A percentile compares a stretch with the other conserved stretches of the same genome.
Evolutionary conservation across 257 asterid genomes (phyloP).

Genomic region (Catharanthus roseus): DNA sequence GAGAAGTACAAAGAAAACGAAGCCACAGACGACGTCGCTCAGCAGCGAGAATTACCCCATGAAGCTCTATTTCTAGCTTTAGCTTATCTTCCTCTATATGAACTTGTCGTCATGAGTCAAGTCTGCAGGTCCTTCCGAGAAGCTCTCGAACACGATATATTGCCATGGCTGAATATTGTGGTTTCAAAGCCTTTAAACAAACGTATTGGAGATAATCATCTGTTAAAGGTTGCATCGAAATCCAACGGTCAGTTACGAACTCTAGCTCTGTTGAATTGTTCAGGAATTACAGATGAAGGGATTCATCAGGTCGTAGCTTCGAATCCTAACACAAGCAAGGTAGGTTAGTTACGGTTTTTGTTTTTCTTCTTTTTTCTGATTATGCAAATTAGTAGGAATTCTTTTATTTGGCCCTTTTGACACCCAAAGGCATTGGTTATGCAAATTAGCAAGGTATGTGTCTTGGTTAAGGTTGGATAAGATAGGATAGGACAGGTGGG

Average conservation of each 20-base stretch:
- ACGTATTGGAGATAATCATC: constrained; percentile 39
- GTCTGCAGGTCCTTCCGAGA: constrained; percentile 67
- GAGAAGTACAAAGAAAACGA: background rate
- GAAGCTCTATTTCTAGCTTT: constrained; percentile 63
- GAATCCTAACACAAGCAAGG: constrained; percentile 61
- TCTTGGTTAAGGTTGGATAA: background rate
- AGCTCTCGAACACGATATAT: constrained; percentile 47
- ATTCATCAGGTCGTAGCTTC: constrained; percentile 34
- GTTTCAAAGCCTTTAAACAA: constrained; percentile 49
- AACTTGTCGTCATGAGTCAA: constrained; percentile 42
- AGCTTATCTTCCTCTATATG: constrained; percentile 56
- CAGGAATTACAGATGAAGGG: constrained; percentile 53
- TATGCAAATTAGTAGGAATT: background rate
- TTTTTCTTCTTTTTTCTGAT: background rate
- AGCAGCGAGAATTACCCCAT: constrained; percentile 32
- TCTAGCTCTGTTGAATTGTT: constrained; percentile 52
- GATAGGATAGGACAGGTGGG: background rate
- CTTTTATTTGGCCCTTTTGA: background rate
- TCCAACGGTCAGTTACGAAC: constrained; percentile 45
- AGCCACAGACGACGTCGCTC: background rate
- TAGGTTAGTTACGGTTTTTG: constrained; percentile 10
- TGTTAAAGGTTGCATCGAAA: constrained; percentile 41
- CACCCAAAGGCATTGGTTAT: too few species aligned
- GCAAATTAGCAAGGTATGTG: too few species aligned
- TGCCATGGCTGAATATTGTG: constrained; percentile 59